A percentile compares a stretch with the other conserved stretches of the same genome.
Conservation (phyloP, 129 eudicot genomes). For the Lactuca saligna region DNA sequence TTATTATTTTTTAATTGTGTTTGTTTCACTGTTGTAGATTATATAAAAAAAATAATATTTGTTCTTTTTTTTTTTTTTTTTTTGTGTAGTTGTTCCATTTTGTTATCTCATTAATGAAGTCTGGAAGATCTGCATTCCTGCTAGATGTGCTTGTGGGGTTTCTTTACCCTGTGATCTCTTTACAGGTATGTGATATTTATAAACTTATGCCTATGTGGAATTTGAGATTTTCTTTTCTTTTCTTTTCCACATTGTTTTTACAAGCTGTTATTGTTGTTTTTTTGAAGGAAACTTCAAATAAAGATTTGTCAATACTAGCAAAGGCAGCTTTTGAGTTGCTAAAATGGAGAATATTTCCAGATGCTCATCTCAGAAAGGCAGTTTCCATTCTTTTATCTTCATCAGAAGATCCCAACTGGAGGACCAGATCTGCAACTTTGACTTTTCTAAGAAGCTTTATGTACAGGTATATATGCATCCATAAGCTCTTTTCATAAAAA, state of each 20-base stretch:
- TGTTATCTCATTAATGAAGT: constrained; percentile 73
- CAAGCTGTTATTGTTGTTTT: not conserved
- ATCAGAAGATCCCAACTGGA: constrained; percentile 93
- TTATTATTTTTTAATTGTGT: not conserved
- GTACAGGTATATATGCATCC: constrained; percentile 60
- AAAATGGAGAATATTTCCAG: constrained; percentile 74
- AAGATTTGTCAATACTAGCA: constrained; percentile 91
- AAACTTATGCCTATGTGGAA: not conserved
- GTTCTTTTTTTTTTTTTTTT: constrained; percentile 12
- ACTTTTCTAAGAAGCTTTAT: constrained; percentile 88
- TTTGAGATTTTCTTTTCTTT: too few species aligned
- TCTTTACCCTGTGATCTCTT: constrained; percentile 86
- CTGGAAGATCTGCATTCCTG: constrained; percentile 87
- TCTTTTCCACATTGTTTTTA: not conserved
- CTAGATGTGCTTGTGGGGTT: constrained; percentile 86
- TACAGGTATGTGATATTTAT: constrained; percentile 60
- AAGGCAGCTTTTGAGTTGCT: constrained; percentile 94
- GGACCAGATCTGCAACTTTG: constrained; percentile 91
- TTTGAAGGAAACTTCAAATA: constrained; percentile 85
- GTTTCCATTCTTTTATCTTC: constrained; percentile 65
- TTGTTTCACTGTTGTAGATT: constrained; percentile 5
- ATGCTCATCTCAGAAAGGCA: constrained; percentile 65
- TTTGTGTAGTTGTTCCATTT: constrained; percentile 79
- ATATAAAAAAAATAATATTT: not conserved
- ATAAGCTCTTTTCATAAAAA: constrained; percentile 1